Evolutionary conservation across 2,329 filamentous ascomycete genomes (phyloP), one percentile per base, ranked within the genome.

Genomic region (Claviceps purpurea): DNA sequence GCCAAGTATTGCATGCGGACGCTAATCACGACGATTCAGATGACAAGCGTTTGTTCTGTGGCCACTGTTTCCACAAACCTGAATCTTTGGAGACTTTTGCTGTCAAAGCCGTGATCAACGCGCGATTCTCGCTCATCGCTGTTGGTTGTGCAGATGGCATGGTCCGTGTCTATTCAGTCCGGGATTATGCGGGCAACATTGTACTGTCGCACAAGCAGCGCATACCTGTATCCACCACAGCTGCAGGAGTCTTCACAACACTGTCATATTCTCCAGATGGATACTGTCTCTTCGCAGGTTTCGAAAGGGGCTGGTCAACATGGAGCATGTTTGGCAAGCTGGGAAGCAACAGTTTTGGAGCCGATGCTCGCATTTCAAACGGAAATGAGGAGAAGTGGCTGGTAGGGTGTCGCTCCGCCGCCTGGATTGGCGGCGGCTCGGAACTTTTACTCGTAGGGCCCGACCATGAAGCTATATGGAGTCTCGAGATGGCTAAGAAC

Each of bases 261-360:
- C 68, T 98, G 57, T 81, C 72, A 55, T 98, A 95, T 70, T 96
- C 93, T 1, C 89, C 91, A 0, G 93, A 98, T 65, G 93, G 93
- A 18, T 96, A 97, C 66, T 95, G 90, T 65, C 76, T 98, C 8
- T 96, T 98, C 67, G 89, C 86, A 44, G 93, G 91, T 1, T 97
- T 91, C 62, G 84, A 93, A 61, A 82, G 84, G 54, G 94, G 93
- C 0, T 98, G 93, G 93, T 85, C 87, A 4, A 91, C 84, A 47
- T 98, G 91, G 91, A 97, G 91, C 65, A 93, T 97, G 40, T 98
- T 95, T 67, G 93, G 93, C 38, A 96, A 95, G 66, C 78, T 85
- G 2, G 84, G 89, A 14, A 89, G 85, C 52, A 88, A 82, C 59
- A 95, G 88, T 63, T 97, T 97, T 64, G 75, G 77, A 6, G 75